Conservation (phyloP, 805 yeast species). For the Lipomyces lipofer region DNA sequence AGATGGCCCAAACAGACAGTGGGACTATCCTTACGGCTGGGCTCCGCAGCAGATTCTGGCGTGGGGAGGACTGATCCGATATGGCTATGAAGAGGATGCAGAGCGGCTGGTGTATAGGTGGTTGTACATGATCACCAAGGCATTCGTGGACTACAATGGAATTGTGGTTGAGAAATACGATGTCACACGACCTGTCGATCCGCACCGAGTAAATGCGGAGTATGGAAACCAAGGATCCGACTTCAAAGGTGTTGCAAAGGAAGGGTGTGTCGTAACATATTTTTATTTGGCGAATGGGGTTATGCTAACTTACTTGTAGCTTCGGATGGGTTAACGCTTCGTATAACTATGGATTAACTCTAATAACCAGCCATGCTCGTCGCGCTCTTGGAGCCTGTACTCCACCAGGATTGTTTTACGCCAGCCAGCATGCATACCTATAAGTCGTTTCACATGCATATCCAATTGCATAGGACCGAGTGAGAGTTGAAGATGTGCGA, state of each 20-base stretch:
- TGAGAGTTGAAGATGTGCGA: no score
- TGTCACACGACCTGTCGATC: constrained; percentile 77
- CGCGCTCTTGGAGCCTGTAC: constrained; percentile 80
- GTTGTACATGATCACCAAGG: constrained; percentile 84
- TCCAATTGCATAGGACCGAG: not conserved
- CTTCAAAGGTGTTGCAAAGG: constrained; percentile 88
- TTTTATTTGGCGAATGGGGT: not conserved
- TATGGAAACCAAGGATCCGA: constrained; percentile 96
- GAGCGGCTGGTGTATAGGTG: constrained; percentile 79
- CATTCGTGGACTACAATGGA: constrained; percentile 90
- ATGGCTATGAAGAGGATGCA: constrained; percentile 66
- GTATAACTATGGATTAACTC: constrained; percentile 68
- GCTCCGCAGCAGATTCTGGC: constrained; percentile 96
- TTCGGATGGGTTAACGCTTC: constrained; percentile 98
- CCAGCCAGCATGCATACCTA: constrained; percentile 16
- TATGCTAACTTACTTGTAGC: not conserved
- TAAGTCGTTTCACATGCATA: not conserved
- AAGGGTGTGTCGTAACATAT: constrained; percentile 51
- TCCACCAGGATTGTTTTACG: constrained; percentile 62
- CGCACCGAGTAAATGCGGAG: constrained; percentile 92
- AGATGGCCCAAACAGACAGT: constrained; percentile 83
- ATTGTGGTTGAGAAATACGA: constrained; percentile 95
- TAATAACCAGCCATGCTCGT: constrained; percentile 62
- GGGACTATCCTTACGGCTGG: constrained; percentile 99
- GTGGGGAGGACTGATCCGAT: constrained; percentile 80